Evolutionary conservation across 2,329 filamentous ascomycete species (phyloP), one percentile per base, ranked within the genome.

Genomic region (Madurella mycetomatis): DNA sequence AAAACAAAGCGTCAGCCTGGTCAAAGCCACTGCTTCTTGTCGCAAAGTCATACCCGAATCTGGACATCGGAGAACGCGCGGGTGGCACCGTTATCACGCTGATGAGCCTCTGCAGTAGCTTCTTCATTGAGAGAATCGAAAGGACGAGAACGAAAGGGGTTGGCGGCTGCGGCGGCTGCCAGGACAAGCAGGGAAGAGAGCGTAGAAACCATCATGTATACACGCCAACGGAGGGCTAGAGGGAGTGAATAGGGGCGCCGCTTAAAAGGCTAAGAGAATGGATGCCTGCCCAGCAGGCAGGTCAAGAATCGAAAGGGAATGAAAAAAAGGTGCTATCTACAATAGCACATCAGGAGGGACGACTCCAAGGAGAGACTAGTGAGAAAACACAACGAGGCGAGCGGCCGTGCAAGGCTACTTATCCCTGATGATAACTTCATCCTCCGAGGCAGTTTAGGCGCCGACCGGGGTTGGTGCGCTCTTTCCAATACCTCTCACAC

Each of bases 71-170:
- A 72, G 47, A 76, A 72, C 25, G 73, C 73, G 9, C 75, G 70
- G 2, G 71, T 76, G 45, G 75, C 75, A 8, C 69, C 69, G 51
- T 67, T 61, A 59, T 78, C 76, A 4, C 74, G 70, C 57, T 70
- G 69, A 8, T 78, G 76, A 3, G 75, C 74, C 59, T 78, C 72
- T 4, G 70, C 72, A 31, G 71, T 72, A 7, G 75, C 73, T 11
- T 65, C 72, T 37, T 73, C 64, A 58, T 80, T 66, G 25, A 79
- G 72, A 2, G 70, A 62, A 9, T 67, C 64, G 4, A 77, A 76
- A 7, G 68, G 68, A 32, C 73, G 67, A 2, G 65, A 66, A 1
- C 62, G 52, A 1, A 68, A 53, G 4, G 69, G 65, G 39, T 53
- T 63, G 30, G 68, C 68, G 8, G 60, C 56, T 5, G 61, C 62